These are phyloP conservation scores for Trametes gibbosa DNA, from an alignment of 768 basidiomycete genomes.

Conservation along the genomic window DNA sequence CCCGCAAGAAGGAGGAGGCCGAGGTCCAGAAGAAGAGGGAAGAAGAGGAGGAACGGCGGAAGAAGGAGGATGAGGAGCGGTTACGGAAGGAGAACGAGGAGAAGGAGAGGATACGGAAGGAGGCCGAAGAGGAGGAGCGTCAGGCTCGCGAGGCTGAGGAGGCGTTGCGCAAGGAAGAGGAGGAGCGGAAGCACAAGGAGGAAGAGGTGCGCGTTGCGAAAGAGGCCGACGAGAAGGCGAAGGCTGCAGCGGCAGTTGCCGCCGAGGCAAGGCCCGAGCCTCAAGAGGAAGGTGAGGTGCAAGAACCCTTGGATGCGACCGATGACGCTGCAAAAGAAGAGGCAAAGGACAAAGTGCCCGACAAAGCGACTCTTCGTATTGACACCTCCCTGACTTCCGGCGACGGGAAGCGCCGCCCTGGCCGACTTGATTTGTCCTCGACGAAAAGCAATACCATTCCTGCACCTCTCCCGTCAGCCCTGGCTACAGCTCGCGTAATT, in stretches of 20 bases:
- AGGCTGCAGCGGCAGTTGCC: constrained; percentile 20
- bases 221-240: constrained; percentile 37
- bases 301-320: constrained; percentile 30
- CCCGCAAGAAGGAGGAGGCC: constrained; percentile 24
- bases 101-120: constrained; percentile 39
- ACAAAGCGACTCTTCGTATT: constrained; percentile 61
- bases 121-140: constrained; percentile 45
- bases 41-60: constrained; percentile 29
- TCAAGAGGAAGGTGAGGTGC: constrained; percentile 44
- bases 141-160: constrained; percentile 40
- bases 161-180: constrained; percentile 31
- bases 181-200: constrained; percentile 40
- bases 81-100: constrained; percentile 36
- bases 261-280: constrained; percentile 35
- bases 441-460: constrained; percentile 44
- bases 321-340: constrained; percentile 32
- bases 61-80: constrained; percentile 35
- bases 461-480: constrained; percentile 55
- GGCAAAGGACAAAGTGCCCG: constrained; percentile 40
- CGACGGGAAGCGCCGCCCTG: constrained; percentile 58
- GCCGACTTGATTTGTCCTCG: constrained; percentile 65
- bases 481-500: constrained; percentile 83
- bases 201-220: constrained; percentile 35
- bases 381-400: constrained; percentile 51
- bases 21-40: constrained; percentile 57